phyloP scores from a whole-genome alignment of 1,284 basidiomycete species.

The Pisolithus thermaeus region DNA sequence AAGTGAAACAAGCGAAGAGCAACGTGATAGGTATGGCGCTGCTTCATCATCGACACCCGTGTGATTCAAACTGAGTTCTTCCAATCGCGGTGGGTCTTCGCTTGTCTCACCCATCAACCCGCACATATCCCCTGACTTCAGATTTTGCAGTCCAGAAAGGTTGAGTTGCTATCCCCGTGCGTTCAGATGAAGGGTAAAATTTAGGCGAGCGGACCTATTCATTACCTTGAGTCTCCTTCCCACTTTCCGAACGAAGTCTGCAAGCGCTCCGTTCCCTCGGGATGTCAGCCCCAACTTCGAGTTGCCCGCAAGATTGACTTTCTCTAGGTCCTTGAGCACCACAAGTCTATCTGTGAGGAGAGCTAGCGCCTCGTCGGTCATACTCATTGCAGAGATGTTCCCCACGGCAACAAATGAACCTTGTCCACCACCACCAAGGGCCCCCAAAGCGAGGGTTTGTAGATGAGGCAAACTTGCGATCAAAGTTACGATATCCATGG shows the following conservation, averaged over 20 bases:
- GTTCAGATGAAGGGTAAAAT: neutral
- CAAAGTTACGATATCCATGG: conserved; percentile 36
- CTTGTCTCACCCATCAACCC: conserved; percentile 37
- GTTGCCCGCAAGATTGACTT: conserved; percentile 58
- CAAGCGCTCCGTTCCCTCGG: conserved; percentile 34
- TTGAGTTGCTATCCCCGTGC: conserved; percentile 41
- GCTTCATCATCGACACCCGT: conserved; percentile 56
- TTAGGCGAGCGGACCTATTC: conserved; percentile 1
- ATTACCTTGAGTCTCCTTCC: conserved; percentile 56
- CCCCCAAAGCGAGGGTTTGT: conserved; percentile 51
- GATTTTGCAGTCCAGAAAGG: conserved; percentile 44
- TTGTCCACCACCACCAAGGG: conserved; percentile 48
- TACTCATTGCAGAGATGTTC: conserved; percentile 46
- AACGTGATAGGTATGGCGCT: conserved; percentile 47
- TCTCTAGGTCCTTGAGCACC: conserved; percentile 37
- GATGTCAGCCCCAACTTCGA: conserved; percentile 45
- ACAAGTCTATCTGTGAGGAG: conserved; percentile 40
- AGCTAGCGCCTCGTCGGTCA: conserved; percentile 47
- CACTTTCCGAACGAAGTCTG: conserved; percentile 44
- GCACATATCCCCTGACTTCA: conserved; percentile 49
- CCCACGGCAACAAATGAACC: conserved; percentile 40
- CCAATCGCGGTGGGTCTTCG: conserved; percentile 32
- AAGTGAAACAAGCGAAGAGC: conserved; percentile 41
- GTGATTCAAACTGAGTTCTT: conserved; percentile 52
- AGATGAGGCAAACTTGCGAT: conserved; percentile 38